phyloP scores from a whole-genome alignment of 176 grass and related monocot species.

The Aegilops tauschii region DNA sequence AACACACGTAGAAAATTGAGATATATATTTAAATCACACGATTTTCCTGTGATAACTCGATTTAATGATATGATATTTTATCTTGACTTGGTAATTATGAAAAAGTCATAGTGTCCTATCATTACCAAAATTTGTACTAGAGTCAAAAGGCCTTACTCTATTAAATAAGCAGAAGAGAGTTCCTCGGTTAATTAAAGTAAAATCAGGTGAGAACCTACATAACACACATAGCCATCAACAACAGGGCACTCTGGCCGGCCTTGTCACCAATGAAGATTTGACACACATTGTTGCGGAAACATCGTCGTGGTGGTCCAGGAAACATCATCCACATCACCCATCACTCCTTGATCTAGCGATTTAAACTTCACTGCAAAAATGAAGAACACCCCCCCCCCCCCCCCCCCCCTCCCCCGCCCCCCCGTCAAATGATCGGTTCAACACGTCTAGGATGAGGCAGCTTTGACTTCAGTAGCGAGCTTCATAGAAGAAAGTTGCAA shows the following conservation, averaged over 20 bases:
- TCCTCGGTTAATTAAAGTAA: background rate
- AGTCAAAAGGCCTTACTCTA: background rate
- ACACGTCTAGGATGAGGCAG: background rate
- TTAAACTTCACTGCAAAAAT: background rate
- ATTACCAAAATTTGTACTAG: background rate
- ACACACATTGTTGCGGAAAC: background rate
- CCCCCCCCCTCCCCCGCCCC: no score
- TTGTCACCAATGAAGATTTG: background rate
- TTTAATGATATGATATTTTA: background rate
- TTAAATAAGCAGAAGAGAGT: slow-evolving; percentile 7
- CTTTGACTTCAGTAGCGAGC: background rate
- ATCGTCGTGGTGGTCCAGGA: background rate
- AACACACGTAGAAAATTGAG: background rate
- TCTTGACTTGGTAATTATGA: background rate
- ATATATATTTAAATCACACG: background rate
- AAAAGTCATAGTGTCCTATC: background rate
- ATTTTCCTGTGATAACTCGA: background rate
- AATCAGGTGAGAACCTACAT: background rate
- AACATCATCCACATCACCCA: background rate
- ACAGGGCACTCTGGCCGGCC: background rate
- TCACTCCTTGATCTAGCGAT: background rate
- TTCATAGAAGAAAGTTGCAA: background rate
- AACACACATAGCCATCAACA: background rate
- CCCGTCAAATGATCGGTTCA: background rate
- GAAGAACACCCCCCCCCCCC: background rate